Percentiles rank a stretch among this genome's conserved stretches.
Conservation (phyloP, 352 stramenopile genomes). For the Globisporangium acanthophoron region DNA sequence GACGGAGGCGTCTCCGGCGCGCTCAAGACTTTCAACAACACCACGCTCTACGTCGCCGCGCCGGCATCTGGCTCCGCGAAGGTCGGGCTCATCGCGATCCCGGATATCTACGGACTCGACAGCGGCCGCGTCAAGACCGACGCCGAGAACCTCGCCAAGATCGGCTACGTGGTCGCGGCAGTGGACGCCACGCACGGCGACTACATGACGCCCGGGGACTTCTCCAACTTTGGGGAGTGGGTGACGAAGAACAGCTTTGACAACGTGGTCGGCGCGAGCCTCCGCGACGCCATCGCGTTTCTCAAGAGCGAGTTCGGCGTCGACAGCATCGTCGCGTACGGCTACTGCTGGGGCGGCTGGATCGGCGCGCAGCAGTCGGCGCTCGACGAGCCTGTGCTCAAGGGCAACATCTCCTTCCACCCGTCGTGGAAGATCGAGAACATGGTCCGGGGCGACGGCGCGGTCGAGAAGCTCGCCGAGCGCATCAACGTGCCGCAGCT, state of each 20-base stretch:
- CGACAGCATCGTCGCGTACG: slow-evolving; percentile 12
- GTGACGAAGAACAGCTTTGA: slow-evolving; percentile 18
- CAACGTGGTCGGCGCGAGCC: slow-evolving; percentile 7
- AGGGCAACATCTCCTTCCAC: slow-evolving; percentile 23
- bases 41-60: slow-evolving; percentile 30
- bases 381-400: slow-evolving; percentile 16
- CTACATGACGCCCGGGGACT: slow-evolving; percentile 14
- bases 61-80: slow-evolving; percentile 14
- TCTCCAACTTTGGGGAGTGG: slow-evolving; percentile 11
- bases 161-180: slow-evolving; percentile 42
- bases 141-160: slow-evolving; percentile 31
- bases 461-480: slow-evolving; percentile 33
- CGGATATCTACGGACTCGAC: slow-evolving; percentile 42
- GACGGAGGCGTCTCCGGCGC: slow-evolving; percentile 11
- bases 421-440: slow-evolving; percentile 30
- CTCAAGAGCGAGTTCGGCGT: slow-evolving; percentile 22
- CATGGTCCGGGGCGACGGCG: slow-evolving; percentile 20
- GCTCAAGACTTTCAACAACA: slow-evolving; percentile 23
- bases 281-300: slow-evolving; percentile 24
- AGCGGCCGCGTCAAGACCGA: slow-evolving; percentile 51
- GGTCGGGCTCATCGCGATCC: slow-evolving; percentile 33
- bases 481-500: slow-evolving; percentile 36
- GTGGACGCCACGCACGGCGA: slow-evolving; percentile 36
- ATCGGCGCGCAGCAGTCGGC: slow-evolving; percentile 15
- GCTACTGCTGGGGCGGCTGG: slow-evolving; percentile 27